These are phyloP conservation scores for Trichoderma polysporum DNA, from an alignment of 2,329 filamentous ascomycete species.

Conservation along the genomic window DNA sequence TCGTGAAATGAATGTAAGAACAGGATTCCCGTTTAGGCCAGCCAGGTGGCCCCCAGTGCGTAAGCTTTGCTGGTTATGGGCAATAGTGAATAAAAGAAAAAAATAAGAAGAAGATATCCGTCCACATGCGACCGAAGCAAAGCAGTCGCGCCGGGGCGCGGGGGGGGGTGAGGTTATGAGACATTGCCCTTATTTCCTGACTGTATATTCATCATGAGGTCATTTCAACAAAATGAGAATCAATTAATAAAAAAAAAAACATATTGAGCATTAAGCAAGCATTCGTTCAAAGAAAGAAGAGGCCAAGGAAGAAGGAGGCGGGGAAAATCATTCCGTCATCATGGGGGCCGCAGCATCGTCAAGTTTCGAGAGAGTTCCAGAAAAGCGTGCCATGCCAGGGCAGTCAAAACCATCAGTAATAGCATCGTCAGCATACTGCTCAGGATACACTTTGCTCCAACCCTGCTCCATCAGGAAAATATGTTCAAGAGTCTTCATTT, in stretches of 20 bases:
- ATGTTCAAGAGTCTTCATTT: constrained; percentile 32
- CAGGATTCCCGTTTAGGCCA: no score
- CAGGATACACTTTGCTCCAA: constrained; percentile 39
- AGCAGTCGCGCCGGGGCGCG: not conserved
- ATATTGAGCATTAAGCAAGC: not conserved
- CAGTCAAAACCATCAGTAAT: constrained; percentile 35
- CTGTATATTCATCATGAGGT: not conserved
- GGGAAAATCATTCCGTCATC: not conserved
- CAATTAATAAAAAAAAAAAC: not conserved
- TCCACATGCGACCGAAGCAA: not conserved
- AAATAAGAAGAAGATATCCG: not conserved
- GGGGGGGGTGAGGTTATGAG: not conserved
- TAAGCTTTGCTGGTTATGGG: not conserved
- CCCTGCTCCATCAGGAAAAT: constrained; percentile 39
- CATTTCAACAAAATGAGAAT: not conserved
- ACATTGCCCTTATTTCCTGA: not conserved
- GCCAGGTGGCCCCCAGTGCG: no score
- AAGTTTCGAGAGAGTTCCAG: constrained; percentile 32
- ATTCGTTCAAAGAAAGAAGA: not conserved
- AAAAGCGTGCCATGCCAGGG: constrained; percentile 43
- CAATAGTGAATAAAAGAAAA: not conserved
- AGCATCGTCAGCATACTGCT: constrained; percentile 34
- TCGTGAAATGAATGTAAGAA: not conserved
- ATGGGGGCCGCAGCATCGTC: not conserved
- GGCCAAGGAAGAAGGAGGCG: not conserved